Conservation (phyloP, 768 basidiomycete species). For the Pleurotus tuber-regium region DNA sequence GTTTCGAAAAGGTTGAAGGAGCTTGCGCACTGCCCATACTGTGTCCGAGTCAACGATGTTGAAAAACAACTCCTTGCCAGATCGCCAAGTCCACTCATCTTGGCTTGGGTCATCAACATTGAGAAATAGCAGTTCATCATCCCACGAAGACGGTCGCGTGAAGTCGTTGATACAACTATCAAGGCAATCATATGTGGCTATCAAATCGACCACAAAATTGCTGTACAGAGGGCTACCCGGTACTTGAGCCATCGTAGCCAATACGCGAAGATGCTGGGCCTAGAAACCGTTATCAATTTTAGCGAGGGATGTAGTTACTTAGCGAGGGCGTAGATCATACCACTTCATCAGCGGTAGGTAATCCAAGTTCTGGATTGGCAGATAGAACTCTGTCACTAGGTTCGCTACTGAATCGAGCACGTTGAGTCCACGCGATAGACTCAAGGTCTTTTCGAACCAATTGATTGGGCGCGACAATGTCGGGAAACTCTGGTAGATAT, state of each 20-base stretch:
- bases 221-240: slow-evolving; percentile 20
- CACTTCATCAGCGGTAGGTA: slow-evolving; percentile 39
- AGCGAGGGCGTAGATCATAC: slow-evolving; percentile 26
- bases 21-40: slow-evolving; percentile 15
- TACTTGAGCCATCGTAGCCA: slow-evolving; percentile 23
- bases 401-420: slow-evolving; percentile 28
- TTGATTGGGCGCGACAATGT: slow-evolving; percentile 35
- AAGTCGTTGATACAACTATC: slow-evolving; percentile 24
- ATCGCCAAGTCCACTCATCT: slow-evolving; percentile 38
- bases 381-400: slow-evolving; percentile 30
- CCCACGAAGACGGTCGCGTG: slow-evolving; percentile 17
- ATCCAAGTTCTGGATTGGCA: slow-evolving; percentile 35
- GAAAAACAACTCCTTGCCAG: slow-evolving; percentile 37
- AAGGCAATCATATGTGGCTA: slow-evolving; percentile 43
- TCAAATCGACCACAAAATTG: slow-evolving; percentile 34
- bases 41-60: slow-evolving; percentile 27
- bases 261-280: slow-evolving; percentile 39
- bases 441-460: slow-evolving; percentile 35
- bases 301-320: too few species aligned
- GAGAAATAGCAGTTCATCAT: slow-evolving; percentile 35
- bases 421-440: slow-evolving; percentile 48
- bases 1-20: slow-evolving; percentile 17
- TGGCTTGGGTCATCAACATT: slow-evolving; percentile 39
- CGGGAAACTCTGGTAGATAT: slow-evolving; percentile 26
- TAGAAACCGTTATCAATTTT: slow-evolving; percentile 15